phyloP scores from a whole-genome alignment of 257 asterid genomes.

The Cruciata laevipes region DNA sequence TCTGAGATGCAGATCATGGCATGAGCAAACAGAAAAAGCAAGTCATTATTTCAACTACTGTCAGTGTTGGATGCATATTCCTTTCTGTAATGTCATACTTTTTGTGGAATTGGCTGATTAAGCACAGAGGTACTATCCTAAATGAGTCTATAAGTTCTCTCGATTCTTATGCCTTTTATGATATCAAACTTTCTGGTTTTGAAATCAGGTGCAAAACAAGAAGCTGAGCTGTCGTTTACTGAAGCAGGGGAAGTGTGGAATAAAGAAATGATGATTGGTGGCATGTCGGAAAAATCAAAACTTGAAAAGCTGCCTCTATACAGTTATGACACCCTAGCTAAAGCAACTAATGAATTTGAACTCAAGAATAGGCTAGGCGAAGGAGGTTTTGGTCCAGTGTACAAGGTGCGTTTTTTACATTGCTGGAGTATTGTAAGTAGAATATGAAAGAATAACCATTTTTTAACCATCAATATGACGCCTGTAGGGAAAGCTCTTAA shows the following conservation, averaged over 20 bases:
- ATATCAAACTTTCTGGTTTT: neutral
- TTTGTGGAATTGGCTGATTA: constrained; percentile 31
- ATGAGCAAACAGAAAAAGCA: constrained; percentile 18
- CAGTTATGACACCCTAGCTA: constrained; percentile 27
- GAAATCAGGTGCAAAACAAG: constrained; percentile 8
- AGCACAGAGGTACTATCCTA: constrained; percentile 37
- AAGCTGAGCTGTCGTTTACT: constrained; percentile 3
- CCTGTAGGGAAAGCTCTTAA: constrained; percentile 12
- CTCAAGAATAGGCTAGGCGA: constrained; percentile 35
- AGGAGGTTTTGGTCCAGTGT: constrained; percentile 72
- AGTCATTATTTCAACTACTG: constrained; percentile 20
- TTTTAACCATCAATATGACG: neutral
- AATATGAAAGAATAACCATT: neutral
- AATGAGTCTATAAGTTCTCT: neutral
- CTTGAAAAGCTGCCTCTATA: constrained; percentile 13
- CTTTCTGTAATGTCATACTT: constrained; percentile 19
- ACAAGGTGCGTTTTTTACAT: constrained; percentile 30
- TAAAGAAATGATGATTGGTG: neutral
- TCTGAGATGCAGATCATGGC: constrained; percentile 19
- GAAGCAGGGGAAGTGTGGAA: neutral
- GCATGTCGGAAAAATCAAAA: neutral
- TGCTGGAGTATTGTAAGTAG: neutral
- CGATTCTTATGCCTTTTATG: neutral
- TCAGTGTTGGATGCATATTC: constrained; percentile 21
- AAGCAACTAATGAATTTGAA: constrained; percentile 43